Evolutionary conservation across 2,329 filamentous ascomycete species (phyloP), one percentile per base, ranked within the genome.

Genomic region (Fusarium brachygibbosum): DNA sequence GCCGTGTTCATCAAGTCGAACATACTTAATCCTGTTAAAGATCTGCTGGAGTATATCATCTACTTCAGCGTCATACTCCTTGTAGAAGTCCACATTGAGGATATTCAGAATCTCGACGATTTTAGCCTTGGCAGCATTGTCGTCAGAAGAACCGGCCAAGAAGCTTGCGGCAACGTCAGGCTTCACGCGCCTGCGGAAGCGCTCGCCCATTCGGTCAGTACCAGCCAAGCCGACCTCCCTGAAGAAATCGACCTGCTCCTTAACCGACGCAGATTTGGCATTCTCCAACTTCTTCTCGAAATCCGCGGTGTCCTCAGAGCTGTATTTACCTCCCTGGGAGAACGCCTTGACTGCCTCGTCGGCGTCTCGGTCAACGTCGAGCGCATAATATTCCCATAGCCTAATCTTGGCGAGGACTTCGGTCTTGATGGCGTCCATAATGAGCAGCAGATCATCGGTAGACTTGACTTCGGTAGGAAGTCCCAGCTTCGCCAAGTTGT

Each of bases 1-100:
- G 1, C 96, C 96, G 76, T 98, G 87, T 0, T 93, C 91, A 69
- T 98, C 96, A n/a, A 99, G 81, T 38, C 96, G 91, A 67, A 95
- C 88, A 81, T 99, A 99, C 79, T 97, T 98, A 82, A 94, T 93
- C 65, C 97, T 91, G 77, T 98, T 97, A 83, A 91, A 97, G 28
- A 98, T 83, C 79, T 99, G 95, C 66, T 98, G 90, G 58, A 97
- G 86, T 70, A 97, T 96, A 69, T 92, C 92, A 28, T 88, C 88
- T 13, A 92, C 85, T 77, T 99, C 96, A 21, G 82, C 83, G 76
- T 99, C 94, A 78, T 97, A 99, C 79, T 99, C 96, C 68, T 91
- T 87, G 82, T 99, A 99, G 75, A 95, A 92, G 3, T 91, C 88
- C 34, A 98, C 84, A 75, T 99, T 99, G 72, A 96, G 83, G 50